Evolutionary conservation across 345 rosid species (phyloP), one percentile per base, ranked within the genome.

Genomic region (Sonneratia caseolaris): DNA sequence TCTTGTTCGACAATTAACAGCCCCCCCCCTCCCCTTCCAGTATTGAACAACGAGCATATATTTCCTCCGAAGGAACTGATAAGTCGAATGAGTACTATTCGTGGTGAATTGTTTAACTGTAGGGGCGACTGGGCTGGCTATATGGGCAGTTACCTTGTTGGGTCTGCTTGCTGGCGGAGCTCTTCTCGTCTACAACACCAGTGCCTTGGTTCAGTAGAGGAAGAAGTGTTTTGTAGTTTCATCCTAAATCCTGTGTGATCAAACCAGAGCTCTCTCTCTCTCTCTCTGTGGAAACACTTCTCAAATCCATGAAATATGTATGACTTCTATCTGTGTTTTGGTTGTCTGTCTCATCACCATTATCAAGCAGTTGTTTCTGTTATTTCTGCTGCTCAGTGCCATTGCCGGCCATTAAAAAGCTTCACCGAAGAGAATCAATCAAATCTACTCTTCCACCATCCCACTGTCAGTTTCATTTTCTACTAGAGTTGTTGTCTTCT

Each of bases 131-230:
- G 97, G 99, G 3, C 87, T 95, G 84, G 89, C 88, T 11, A 95
- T 95, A 62, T 95, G 99, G 99, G 99, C 97, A 0, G 91, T 88
- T 22, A 95, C 99, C 38, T 82, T 95, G 11, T 73, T 81, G 43
- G 97, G 94, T 0, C 43, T 95, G 37, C 99, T 92, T 0, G 91
- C 92, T 9, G 97, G 96, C 66, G 97, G 97, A 40, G 97, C 90
- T 40, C 97, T 89, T 76, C 96, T 90, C 57, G 99, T 92, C 45
- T 92, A 92, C 97, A 92, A 71, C 88, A 92, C 99, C 24, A 95
- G 99, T 84, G 97, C 97, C 68, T 86, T 92, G 94, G 79, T 64
- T 70, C 96, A 87, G 87, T 95, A 65, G 61, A 72, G 15, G 51
- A 47, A 47, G 51, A 47, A 51, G 37, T 61, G 75, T 68, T n/a